Percentiles rank a stretch among this genome's conserved stretches.
These are phyloP conservation scores for Pseudogymnoascus sp. DNA, from an alignment of 2,329 filamentous ascomycete genomes.

Conservation along the genomic window DNA sequence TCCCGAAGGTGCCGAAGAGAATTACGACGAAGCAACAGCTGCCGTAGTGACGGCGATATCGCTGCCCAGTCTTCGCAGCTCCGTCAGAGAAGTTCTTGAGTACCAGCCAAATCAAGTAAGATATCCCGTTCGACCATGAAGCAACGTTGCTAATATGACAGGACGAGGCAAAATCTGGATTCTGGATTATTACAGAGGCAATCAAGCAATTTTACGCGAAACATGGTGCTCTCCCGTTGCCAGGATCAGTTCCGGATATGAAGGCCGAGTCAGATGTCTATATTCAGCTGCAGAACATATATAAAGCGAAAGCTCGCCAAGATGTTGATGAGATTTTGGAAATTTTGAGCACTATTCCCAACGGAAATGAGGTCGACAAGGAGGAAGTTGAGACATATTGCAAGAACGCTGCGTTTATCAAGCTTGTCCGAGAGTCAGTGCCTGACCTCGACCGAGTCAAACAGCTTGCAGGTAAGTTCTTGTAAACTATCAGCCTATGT, in stretches of 20 bases:
- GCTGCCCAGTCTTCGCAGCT: constrained; percentile 56
- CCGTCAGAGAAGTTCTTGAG: constrained; percentile 70
- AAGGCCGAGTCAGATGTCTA: constrained; percentile 90
- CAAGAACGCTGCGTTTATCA: constrained; percentile 90
- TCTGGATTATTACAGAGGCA: constrained; percentile 84
- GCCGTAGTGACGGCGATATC: constrained; percentile 85
- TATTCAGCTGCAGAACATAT: constrained; percentile 82
- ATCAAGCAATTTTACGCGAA: constrained; percentile 68
- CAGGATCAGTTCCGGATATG: constrained; percentile 91
- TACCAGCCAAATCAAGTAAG: constrained; percentile 49
- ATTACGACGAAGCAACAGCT: constrained; percentile 85
- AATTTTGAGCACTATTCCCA: constrained; percentile 47
- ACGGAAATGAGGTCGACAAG: constrained; percentile 50
- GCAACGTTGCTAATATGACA: constrained; percentile 14
- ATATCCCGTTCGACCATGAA: neutral
- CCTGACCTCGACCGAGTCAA: neutral
- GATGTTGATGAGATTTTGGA: constrained; percentile 70
- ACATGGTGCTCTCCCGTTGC: constrained; percentile 69
- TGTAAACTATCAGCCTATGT: neutral
- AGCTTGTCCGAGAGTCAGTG: constrained; percentile 56
- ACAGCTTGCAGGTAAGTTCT: constrained; percentile 5
- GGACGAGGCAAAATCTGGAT: constrained; percentile 51
- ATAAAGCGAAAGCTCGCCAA: constrained; percentile 76
- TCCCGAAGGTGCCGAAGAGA: constrained; percentile 85
- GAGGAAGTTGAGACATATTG: constrained; percentile 85